These are phyloP conservation scores for Penicillium sp. DNA, from an alignment of 2,329 filamentous ascomycete genomes.

Conservation along the genomic window DNA sequence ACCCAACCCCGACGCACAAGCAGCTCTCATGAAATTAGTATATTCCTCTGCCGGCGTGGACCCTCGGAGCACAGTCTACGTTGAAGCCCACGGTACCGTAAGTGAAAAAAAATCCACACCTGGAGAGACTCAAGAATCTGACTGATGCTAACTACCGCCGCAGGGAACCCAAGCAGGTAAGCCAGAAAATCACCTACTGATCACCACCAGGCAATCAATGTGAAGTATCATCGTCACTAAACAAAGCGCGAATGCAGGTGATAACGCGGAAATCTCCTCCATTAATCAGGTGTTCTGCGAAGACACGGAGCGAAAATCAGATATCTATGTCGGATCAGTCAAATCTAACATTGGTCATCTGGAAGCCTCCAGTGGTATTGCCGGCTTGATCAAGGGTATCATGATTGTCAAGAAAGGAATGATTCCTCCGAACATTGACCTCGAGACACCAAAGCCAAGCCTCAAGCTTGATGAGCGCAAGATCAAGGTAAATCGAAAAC, in stretches of 20 bases:
- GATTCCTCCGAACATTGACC: conserved; percentile 15
- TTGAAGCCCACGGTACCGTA: conserved; percentile 27
- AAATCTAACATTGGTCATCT: conserved; percentile 21
- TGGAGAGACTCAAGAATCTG: neutral
- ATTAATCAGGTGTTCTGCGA: conserved; percentile 19
- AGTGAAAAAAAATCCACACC: neutral
- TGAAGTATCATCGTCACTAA: no score
- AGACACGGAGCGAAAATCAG: conserved; percentile 12
- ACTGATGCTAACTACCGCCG: neutral
- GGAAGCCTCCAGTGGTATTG: conserved; percentile 11
- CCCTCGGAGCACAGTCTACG: conserved; percentile 22
- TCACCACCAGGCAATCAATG: no score
- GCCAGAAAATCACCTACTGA: no score
- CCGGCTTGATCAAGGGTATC: conserved; percentile 20
- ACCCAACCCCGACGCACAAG: neutral
- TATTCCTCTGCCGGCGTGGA: neutral
- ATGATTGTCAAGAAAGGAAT: conserved; percentile 20
- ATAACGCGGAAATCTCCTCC: conserved; percentile 17
- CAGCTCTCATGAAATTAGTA: neutral
- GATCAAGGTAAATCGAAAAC: neutral
- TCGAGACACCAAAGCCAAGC: conserved; percentile 5
- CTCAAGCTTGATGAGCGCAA: conserved; percentile 4
- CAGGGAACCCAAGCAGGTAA: conserved; percentile 16
- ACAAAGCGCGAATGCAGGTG: neutral
- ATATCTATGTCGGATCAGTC: conserved; percentile 6